Evolutionary conservation across 805 yeast species (phyloP).

Genomic region (Torulaspora microellipsoides): DNA sequence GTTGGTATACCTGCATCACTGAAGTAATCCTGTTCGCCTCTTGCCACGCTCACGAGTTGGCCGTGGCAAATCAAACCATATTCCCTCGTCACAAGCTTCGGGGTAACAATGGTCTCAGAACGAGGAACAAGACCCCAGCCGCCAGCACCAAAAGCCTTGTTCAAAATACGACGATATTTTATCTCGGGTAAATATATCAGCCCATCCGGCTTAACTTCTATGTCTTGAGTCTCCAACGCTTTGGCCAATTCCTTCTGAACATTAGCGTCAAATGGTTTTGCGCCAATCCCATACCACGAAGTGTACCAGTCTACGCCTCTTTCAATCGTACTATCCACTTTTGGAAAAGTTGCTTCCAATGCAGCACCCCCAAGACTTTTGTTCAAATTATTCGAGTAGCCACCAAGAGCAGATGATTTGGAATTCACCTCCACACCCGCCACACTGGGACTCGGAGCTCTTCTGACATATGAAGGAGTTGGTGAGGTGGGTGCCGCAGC

Average conservation of each 20-base stretch:
- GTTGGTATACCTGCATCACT: conserved; percentile 84
- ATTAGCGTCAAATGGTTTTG: conserved; percentile 63
- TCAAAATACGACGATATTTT: conserved; percentile 84
- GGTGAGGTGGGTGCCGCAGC: not conserved
- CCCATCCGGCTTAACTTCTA: conserved; percentile 96
- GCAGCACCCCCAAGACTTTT: conserved; percentile 15
- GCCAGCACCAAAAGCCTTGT: conserved; percentile 94
- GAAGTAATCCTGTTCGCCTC: conserved; percentile 95
- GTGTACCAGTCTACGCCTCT: conserved; percentile 65
- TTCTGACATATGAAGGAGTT: not conserved
- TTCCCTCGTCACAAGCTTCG: conserved; percentile 76
- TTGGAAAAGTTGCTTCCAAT: conserved; percentile 6
- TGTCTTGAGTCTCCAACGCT: conserved; percentile 62
- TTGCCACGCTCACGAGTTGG: conserved; percentile 79
- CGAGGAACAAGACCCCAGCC: conserved; percentile 98
- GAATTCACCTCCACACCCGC: too few relatives aligned
- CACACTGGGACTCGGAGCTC: not conserved
- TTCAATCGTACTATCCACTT: not conserved
- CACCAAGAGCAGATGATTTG: not conserved
- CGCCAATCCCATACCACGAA: conserved; percentile 82
- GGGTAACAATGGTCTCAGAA: conserved; percentile 73
- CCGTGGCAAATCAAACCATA: conserved; percentile 87
- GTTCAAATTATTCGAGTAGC: conserved; percentile 12
- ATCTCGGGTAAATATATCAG: conserved; percentile 89
- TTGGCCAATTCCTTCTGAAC: conserved; percentile 57